Evolutionary conservation across 169 alveolate species (phyloP).

Genomic region (Eimeria falciformis): DNA sequence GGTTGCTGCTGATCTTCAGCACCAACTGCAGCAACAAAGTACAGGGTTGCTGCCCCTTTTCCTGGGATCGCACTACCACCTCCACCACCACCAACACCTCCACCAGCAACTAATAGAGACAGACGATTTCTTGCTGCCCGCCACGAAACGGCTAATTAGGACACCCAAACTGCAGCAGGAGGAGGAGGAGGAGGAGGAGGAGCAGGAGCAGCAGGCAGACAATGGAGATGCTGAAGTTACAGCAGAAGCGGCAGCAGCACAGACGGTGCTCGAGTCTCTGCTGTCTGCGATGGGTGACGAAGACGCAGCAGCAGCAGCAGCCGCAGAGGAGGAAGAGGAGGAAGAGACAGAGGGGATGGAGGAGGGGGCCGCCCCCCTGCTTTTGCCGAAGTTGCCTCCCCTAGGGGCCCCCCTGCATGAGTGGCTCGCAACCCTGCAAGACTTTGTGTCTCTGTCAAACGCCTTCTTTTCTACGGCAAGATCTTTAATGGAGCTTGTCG

Average conservation of each 20-base stretch:
- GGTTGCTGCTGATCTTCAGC: slow-evolving; percentile 21
- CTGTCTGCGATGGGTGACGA: not conserved
- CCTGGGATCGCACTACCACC: not conserved
- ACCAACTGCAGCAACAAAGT: slow-evolving; percentile 13
- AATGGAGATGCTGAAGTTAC: not conserved
- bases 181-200: not conserved
- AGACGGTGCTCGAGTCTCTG: not conserved
- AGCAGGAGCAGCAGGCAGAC: not conserved
- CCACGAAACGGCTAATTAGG: not conserved
- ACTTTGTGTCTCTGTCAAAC: not conserved
- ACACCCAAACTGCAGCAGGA: slow-evolving; percentile 23
- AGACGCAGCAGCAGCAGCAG: slow-evolving; percentile 3
- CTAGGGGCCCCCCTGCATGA: not conserved
- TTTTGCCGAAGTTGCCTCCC: not conserved
- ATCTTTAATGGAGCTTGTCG: not conserved
- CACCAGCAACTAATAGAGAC: not conserved
- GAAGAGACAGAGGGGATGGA: not conserved
- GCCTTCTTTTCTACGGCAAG: not conserved
- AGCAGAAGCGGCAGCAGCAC: not conserved
- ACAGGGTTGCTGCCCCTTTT: not conserved
- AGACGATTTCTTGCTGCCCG: not conserved
- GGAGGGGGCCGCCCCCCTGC: not conserved
- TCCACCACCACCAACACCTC: too few relatives aligned
- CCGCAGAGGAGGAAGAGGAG: not conserved
- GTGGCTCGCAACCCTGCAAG: not conserved